Base-by-base conservation (phyloP, 192 early-diverging fungal genomes). In the Funneliformis mosseae region DNA sequence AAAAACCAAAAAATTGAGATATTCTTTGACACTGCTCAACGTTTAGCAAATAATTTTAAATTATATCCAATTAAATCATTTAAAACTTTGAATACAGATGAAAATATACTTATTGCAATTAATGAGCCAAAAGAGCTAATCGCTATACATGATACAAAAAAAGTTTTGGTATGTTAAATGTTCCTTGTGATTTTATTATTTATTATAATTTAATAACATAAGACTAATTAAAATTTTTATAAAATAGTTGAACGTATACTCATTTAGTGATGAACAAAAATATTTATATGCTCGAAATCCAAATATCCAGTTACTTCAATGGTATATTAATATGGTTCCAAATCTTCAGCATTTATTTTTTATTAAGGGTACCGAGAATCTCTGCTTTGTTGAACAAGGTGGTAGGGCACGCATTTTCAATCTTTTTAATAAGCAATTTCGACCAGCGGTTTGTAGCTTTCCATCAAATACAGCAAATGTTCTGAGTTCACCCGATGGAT, bases 331-430 rank as follows among this genome's bases (percentile, higher is more conserved):
- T 70, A 43, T 0, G n/a, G 25, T 60, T 16, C 74, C 80, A 2
- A n/a, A 74, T 1, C 39, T 81, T 8, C 7, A 18, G 0, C 33
- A 81, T 74, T 67, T 81, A 25, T 46, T 81, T 7, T 81, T 74
- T 14, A 62, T 81, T 7, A 75, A 73, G 10, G 41, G 59, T 59
- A 81, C 80, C 12, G 73, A 76, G 5, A 25, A 74, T 2, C 16
- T 78, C 4, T 78, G 61, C 39, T 78, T 78, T 50, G 76, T 78
- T 1, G 76, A 78, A 38, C 18, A 41, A 45, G 76, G 48, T 74
- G 80, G 80, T 1, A 11, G 25, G 23, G 48, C 70, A 5, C 38
- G 55, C 16, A 55, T 76, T 27, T 81, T 62, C 23, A 66, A 61
- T 41, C 16, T 81, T 3, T 0, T 45, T 33, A 76, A 14, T 41